Evolutionary conservation across 495 filamentous ascomycete species (phyloP).

Genomic region (Collariella sp.): DNA sequence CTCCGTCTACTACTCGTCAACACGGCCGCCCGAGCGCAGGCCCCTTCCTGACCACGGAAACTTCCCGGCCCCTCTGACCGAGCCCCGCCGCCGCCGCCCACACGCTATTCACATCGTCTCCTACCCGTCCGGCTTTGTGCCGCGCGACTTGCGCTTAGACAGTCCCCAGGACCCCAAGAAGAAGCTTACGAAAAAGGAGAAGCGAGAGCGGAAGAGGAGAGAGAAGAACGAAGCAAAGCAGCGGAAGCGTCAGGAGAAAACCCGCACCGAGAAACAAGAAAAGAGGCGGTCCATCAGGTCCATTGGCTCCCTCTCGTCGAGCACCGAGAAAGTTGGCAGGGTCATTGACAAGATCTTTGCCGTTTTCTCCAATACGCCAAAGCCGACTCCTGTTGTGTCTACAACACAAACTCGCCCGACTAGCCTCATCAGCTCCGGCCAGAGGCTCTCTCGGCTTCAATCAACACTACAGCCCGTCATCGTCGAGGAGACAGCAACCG

Average conservation of each 20-base stretch:
- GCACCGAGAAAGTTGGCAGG: conserved; percentile 21
- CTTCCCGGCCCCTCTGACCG: conserved; percentile 42
- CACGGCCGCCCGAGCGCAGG: conserved; percentile 22
- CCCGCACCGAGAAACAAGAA: conserved; percentile 22
- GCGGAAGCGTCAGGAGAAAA: conserved; percentile 18
- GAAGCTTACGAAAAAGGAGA: conserved; percentile 15
- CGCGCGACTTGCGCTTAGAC: conserved; percentile 41
- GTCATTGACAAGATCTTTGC: conserved; percentile 37
- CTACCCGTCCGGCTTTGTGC: conserved; percentile 43
- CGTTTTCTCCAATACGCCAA: conserved; percentile 26
- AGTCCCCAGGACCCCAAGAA: conserved; percentile 11
- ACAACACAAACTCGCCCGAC: conserved; percentile 16
- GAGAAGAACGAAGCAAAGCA: conserved; percentile 19
- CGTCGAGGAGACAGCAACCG: conserved; percentile 17
- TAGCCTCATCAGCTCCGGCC: conserved; percentile 25
- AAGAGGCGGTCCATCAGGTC: conserved; percentile 31
- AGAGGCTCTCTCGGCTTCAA: conserved; percentile 22
- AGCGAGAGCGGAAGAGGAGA: conserved; percentile 19
- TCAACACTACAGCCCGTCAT: conserved; percentile 1
- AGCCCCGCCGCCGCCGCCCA: conserved; percentile 43
- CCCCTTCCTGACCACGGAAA: conserved; percentile 21
- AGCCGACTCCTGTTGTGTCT: conserved; percentile 13
- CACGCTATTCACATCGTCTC: conserved; percentile 50
- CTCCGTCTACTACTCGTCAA: conserved; percentile 36
- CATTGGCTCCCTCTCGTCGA: conserved; percentile 26